Evolutionary conservation across 2,329 filamentous ascomycete species (phyloP).

Genomic region (Trichoderma afroharzianum): DNA sequence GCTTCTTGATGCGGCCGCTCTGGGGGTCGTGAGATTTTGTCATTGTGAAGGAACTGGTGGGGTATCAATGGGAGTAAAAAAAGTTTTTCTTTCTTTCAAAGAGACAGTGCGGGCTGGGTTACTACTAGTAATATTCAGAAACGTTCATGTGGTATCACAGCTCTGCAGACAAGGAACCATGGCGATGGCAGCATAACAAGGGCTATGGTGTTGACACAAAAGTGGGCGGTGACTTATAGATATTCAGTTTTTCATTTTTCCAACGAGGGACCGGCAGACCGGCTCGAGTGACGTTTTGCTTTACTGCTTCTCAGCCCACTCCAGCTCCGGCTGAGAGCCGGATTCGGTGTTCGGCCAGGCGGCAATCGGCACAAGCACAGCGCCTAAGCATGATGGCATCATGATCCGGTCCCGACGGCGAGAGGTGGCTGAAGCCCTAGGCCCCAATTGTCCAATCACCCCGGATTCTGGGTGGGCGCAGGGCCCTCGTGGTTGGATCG

Average conservation of each 20-base stretch:
- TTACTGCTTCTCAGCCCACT: not conserved
- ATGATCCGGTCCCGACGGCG: not conserved
- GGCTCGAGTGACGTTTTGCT: conserved; percentile 12
- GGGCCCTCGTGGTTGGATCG: not conserved
- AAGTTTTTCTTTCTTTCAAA: not conserved
- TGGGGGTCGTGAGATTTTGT: conserved; percentile 11
- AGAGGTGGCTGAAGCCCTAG: not conserved
- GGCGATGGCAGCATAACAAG: not conserved
- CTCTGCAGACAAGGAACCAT: not conserved
- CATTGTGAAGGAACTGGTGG: not conserved
- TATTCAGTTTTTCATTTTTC: not conserved
- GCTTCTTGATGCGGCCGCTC: conserved; percentile 9
- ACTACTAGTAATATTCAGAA: not conserved
- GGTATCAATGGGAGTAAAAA: not conserved
- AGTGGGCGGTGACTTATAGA: conserved; percentile 1
- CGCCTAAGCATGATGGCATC: conserved; percentile 8
- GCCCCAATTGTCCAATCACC: conserved; percentile 5
- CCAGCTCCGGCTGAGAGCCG: conserved; percentile 2
- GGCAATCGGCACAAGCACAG: conserved; percentile 5
- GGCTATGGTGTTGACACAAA: not conserved
- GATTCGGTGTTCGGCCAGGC: conserved; percentile 8
- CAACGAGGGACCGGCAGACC: not conserved
- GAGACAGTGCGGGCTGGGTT: not conserved
- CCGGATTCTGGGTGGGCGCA: conserved; percentile 1
- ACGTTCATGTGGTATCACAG: not conserved